A percentile compares a stretch with the other conserved stretches of the same genome.
phyloP scores from a whole-genome alignment of 352 stramenopile species.

The Elongisporangium senticosum region DNA sequence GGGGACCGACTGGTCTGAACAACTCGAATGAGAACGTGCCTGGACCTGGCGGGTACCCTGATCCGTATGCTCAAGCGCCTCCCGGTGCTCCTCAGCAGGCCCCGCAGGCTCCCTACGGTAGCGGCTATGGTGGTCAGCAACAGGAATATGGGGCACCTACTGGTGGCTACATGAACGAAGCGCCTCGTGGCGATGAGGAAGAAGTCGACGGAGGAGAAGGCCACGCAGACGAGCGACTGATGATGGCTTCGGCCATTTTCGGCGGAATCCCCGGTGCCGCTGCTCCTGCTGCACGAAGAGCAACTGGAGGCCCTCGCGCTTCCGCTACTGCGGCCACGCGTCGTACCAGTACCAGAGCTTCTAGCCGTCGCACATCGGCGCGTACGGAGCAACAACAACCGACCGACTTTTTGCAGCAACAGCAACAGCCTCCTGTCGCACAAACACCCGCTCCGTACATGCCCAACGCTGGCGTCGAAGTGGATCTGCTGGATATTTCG shows the following conservation, averaged over 20 bases:
- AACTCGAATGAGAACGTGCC: constrained; percentile 31
- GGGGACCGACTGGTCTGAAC: constrained; percentile 77
- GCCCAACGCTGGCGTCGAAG: constrained; percentile 45
- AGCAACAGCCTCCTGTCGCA: constrained; percentile 19
- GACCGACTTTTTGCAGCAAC: constrained; percentile 20
- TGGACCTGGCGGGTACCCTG: constrained; percentile 25
- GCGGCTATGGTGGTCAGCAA: constrained; percentile 33
- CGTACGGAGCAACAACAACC: constrained; percentile 35
- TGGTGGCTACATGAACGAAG: constrained; percentile 21
- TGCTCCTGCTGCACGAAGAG: constrained; percentile 39
- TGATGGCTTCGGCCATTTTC: constrained; percentile 95
- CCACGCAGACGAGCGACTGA: constrained; percentile 64
- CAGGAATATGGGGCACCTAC: constrained; percentile 32
- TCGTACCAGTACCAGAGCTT: constrained; percentile 22
- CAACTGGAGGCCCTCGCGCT: constrained; percentile 25
- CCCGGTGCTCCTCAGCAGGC: constrained; percentile 13
- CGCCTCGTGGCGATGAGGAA: constrained; percentile 18
- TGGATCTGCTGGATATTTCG: constrained; percentile 82
- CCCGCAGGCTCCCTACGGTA: constrained; percentile 18
- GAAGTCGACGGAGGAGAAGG: constrained; percentile 44
- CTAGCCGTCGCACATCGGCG: constrained; percentile 20
- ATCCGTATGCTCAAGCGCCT: constrained; percentile 17
- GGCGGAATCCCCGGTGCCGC: constrained; percentile 88
- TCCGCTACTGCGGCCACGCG: constrained; percentile 14
- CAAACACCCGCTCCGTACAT: constrained; percentile 17